Base-by-base conservation (phyloP, 2,329 filamentous ascomycete species). In the Scedosporium aurantiacum region DNA sequence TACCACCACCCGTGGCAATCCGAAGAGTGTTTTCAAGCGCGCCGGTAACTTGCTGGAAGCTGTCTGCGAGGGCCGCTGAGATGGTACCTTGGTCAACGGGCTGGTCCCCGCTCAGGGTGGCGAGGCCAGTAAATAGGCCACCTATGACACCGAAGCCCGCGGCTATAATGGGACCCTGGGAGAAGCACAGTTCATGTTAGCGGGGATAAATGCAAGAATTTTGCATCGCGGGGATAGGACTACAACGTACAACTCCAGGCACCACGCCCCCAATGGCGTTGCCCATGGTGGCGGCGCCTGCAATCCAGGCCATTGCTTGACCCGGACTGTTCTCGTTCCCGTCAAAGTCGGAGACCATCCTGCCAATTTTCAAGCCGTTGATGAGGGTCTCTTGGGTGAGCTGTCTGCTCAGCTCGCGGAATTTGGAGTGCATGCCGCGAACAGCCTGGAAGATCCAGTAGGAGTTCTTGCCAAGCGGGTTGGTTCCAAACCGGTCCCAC, bases 401-500 rank as follows among this genome's bases (percentile, higher is more conserved):
- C 47, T 54, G 59, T 2, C 62, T 55, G 27, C 52, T 63, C 40
- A 63, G 32, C 59, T 63, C 62, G 18, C 23, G 37, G 47, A 63
- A 63, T 40, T 63, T 63, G 25, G 41, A 54, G 28, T 63, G 62
- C 62, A 63, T 61, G 59, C 62, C 62, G 43, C 58, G 61, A 5
- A 63, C 62, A n/a, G 62, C 54, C 32, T 63, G 62, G 56, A 63
- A 63, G 45, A 47, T 58, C 62, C 62, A 63, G 59, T 63, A 63
- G 18, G 62, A 52, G 12, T 5, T 54, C 28, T 62, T 62, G 6
- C 23, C 50, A 5, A 62, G 16, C 5, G 56, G 57, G 16, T 27
- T 55, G 43, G 28, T 43, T 4, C 61, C 61, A 47, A 25, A 52
- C n/a, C 16, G 16, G 21, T 62, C 61, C 21, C 37, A 62, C 16